phyloP scores from a whole-genome alignment of 192 early-diverging fungal genomes.

The Backusella circina region DNA sequence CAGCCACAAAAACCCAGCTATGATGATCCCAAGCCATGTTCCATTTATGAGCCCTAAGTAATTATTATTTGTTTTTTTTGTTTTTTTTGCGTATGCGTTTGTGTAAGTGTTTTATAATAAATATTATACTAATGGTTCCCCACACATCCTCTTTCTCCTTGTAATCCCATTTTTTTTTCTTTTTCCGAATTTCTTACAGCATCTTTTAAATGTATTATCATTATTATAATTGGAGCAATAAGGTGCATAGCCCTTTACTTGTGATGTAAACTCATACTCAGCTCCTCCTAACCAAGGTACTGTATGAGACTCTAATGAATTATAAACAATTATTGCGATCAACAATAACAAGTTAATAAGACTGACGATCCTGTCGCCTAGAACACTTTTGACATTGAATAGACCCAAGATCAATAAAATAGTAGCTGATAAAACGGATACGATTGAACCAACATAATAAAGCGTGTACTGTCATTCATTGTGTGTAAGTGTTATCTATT shows the following conservation, averaged over 20 bases:
- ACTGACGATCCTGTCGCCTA: neutral
- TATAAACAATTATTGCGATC: slow-evolving; percentile 5
- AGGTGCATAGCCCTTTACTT: neutral
- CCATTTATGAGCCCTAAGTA: slow-evolving; percentile 10
- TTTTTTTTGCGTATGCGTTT: neutral
- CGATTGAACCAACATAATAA: slow-evolving; percentile 11
- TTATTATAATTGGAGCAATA: slow-evolving; percentile 5
- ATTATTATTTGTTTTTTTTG: neutral
- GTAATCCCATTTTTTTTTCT: neutral
- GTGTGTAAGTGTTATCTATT: neutral
- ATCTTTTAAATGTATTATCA: neutral
- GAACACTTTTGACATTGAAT: neutral
- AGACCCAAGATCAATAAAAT: neutral
- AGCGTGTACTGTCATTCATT: neutral
- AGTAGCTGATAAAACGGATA: neutral
- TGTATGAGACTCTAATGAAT: neutral
- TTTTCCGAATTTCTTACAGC: slow-evolving; percentile 4
- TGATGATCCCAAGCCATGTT: slow-evolving; percentile 4
- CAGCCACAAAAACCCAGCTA: slow-evolving; percentile 2
- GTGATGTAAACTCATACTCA: neutral
- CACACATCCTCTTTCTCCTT: neutral
- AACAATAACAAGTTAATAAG: neutral
- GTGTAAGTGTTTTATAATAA: neutral
- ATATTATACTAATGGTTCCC: neutral
- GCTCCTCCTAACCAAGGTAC: neutral